A percentile compares a stretch with the other conserved stretches of the same genome.
These are phyloP conservation scores for Saccharum spontaneum DNA, from an alignment of 176 grass and related monocot genomes.

Conservation along the genomic window DNA sequence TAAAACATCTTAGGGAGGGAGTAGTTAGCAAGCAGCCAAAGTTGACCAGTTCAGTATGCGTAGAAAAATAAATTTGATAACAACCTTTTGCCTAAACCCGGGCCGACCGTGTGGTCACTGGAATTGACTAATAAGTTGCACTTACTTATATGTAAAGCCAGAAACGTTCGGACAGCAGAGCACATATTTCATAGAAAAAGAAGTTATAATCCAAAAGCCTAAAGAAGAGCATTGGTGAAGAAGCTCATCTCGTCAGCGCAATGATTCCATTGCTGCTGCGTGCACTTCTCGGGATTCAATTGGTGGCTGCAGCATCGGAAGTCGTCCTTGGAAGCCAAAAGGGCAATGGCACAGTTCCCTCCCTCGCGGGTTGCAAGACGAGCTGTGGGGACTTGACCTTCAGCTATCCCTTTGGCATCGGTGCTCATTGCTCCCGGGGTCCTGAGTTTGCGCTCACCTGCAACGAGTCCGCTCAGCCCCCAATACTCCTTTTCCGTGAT, in stretches of 20 bases:
- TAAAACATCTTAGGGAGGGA: not conserved
- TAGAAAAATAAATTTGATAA: too few relatives aligned
- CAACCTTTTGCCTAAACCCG: too few relatives aligned
- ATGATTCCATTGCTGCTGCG: not conserved
- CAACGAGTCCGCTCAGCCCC: not conserved
- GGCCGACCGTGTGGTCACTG: too few relatives aligned
- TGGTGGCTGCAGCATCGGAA: not conserved
- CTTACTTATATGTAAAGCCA: too few relatives aligned
- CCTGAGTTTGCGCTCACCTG: slow-evolving; percentile 39
- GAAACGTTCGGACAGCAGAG: too few relatives aligned
- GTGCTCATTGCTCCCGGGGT: slow-evolving; percentile 17
- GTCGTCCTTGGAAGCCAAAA: not conserved
- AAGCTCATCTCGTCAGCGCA: not conserved
- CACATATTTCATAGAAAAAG: too few relatives aligned
- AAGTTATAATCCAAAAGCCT: too few relatives aligned
- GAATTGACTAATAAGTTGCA: too few relatives aligned
- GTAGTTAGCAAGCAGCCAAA: too few relatives aligned
- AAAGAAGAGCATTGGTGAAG: too few relatives aligned
- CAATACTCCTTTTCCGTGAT: slow-evolving; percentile 28
- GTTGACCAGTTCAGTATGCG: too few relatives aligned
- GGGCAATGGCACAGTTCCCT: not conserved
- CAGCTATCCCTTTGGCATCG: slow-evolving; percentile 44
- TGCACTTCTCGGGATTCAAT: not conserved
- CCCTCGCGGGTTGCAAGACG: not conserved
- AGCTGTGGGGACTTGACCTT: slow-evolving; percentile 21